A percentile compares a stretch with the other conserved stretches of the same genome.
Conservation (phyloP, 2,329 filamentous ascomycete species). For the Fusarium sambucinum region DNA sequence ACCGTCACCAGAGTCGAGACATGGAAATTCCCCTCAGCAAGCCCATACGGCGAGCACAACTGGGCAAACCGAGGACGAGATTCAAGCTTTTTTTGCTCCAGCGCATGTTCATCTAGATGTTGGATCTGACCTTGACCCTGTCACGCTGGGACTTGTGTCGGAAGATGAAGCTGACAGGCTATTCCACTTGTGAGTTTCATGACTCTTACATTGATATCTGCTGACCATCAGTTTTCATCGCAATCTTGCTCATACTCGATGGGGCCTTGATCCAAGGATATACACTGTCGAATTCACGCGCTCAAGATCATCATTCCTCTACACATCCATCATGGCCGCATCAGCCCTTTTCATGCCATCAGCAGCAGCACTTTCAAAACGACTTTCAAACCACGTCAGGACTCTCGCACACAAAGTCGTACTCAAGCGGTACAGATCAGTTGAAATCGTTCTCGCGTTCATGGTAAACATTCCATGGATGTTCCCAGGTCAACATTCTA, state of each 20-base stretch:
- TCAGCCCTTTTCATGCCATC: conserved; percentile 76
- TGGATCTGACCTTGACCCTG: conserved; percentile 74
- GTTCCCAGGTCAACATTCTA: conserved; percentile 74
- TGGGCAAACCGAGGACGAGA: conserved; percentile 56
- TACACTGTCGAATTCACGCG: conserved; percentile 76
- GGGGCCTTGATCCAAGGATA: conserved; percentile 76
- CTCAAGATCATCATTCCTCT: conserved; percentile 75
- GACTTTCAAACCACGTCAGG: conserved; percentile 73
- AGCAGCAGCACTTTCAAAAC: conserved; percentile 72
- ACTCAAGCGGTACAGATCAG: conserved; percentile 71
- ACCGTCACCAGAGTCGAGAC: conserved; percentile 58
- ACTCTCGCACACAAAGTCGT: conserved; percentile 73
- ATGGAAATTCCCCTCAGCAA: conserved; percentile 46
- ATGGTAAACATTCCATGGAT: conserved; percentile 84
- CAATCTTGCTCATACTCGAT: conserved; percentile 77
- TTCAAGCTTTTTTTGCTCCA: conserved; percentile 75
- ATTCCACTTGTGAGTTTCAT: conserved; percentile 69
- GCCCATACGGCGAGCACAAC: conserved; percentile 38
- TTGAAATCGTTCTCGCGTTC: conserved; percentile 80
- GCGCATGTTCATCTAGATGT: conserved; percentile 73
- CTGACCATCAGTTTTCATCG: conserved; percentile 69
- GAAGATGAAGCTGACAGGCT: conserved; percentile 72
- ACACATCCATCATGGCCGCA: conserved; percentile 77
- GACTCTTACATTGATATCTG: not conserved
- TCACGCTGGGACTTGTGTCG: conserved; percentile 77